phyloP scores from a whole-genome alignment of 495 filamentous ascomycete species.

The Aspergillus olivimuriae region DNA sequence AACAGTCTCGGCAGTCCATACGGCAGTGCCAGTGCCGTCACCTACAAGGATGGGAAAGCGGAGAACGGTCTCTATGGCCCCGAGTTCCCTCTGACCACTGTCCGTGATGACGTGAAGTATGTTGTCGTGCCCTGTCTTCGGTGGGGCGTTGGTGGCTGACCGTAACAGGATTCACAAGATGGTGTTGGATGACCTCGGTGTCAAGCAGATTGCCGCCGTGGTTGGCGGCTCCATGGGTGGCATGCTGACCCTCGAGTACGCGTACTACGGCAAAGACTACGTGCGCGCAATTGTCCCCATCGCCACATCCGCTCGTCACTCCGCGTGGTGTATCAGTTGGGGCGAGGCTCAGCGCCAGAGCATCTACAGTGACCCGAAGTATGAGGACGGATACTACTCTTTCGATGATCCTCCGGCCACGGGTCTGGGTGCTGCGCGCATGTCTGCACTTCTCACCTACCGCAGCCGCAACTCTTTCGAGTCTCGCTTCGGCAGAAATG shows the following conservation, averaged over 20 bases:
- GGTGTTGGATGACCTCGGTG: constrained; percentile 81
- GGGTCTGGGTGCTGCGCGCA: constrained; percentile 89
- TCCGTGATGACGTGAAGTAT: constrained; percentile 91
- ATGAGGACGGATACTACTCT: constrained; percentile 91
- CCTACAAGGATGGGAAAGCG: constrained; percentile 71
- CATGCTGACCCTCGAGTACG: constrained; percentile 95
- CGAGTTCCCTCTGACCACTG: constrained; percentile 92
- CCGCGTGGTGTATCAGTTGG: constrained; percentile 99
- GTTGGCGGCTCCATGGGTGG: constrained; percentile 98
- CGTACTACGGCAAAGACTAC: constrained; percentile 92
- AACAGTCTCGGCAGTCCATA: constrained; percentile 97
- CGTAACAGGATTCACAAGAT: constrained; percentile 73
- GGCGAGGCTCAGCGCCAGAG: constrained; percentile 95
- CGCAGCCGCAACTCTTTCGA: constrained; percentile 95
- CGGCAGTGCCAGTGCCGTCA: constrained; percentile 92
- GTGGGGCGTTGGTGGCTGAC: constrained; percentile 13
- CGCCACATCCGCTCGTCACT: constrained; percentile 89
- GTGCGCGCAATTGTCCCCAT: constrained; percentile 89
- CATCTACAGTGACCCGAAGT: constrained; percentile 97
- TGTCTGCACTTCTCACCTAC: constrained; percentile 94
- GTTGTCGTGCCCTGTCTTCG: constrained; percentile 15
- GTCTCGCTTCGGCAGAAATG: constrained; percentile 88
- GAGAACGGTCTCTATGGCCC: constrained; percentile 78
- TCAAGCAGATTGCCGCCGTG: constrained; percentile 78
- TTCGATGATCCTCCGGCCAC: constrained; percentile 76